Evolutionary conservation across 805 yeast species (phyloP).

Genomic region (Yamadazyma takamatsuzukensis): DNA sequence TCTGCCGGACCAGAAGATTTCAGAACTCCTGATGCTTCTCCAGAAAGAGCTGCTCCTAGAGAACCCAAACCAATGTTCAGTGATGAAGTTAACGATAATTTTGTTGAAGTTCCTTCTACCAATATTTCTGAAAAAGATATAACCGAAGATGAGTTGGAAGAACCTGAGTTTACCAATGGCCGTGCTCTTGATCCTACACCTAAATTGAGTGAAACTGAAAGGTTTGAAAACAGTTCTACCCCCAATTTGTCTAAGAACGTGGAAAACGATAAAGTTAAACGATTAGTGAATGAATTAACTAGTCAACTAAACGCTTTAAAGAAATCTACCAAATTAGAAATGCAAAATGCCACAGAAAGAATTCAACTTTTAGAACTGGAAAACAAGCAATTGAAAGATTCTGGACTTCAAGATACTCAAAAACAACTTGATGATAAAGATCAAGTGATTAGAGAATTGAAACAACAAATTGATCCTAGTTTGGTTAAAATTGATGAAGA

Average conservation of each 20-base stretch:
- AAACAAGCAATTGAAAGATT: slow-evolving; percentile 10
- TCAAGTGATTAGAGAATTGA: slow-evolving; percentile 28
- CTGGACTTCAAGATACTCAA: slow-evolving; percentile 12
- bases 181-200: neutral
- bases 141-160: slow-evolving; percentile 9
- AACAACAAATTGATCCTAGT: slow-evolving; percentile 20
- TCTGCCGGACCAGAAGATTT: slow-evolving; percentile 34
- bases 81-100: slow-evolving; percentile 16
- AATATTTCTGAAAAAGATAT: slow-evolving; percentile 16
- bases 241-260: slow-evolving; percentile 8
- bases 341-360: slow-evolving; percentile 53
- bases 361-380: slow-evolving; percentile 45
- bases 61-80: neutral
- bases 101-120: slow-evolving; percentile 28
- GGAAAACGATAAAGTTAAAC: slow-evolving; percentile 27
- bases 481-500: slow-evolving; percentile 17
- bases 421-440: slow-evolving; percentile 28
- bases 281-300: slow-evolving; percentile 29
- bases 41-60: slow-evolving; percentile 12
- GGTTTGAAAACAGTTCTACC: slow-evolving; percentile 10
- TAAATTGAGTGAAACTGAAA: too few species aligned
- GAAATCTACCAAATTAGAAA: slow-evolving; percentile 41
- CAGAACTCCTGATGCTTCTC: slow-evolving; percentile 27
- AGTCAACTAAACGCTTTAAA: slow-evolving; percentile 30
- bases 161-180: slow-evolving; percentile 3